A percentile compares a stretch with the other conserved stretches of the same genome.
phyloP scores from a whole-genome alignment of 371 early-diverging fungal species.

The Hamiltosporidium magnivora region DNA sequence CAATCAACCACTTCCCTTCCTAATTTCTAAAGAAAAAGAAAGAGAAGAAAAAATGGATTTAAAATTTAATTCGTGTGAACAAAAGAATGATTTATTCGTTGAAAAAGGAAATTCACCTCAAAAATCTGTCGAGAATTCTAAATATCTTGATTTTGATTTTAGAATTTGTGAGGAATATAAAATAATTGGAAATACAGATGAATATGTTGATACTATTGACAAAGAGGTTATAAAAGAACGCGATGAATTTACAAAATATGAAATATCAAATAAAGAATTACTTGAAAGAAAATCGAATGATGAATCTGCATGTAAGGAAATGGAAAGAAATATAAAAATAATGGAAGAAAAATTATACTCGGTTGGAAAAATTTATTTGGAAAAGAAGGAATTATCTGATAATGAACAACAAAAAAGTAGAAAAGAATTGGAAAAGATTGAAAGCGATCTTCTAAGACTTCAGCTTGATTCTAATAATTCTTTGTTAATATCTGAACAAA shows the following conservation, averaged over 20 bases:
- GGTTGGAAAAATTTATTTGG: slow-evolving; percentile 47
- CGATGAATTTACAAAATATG: slow-evolving; percentile 4
- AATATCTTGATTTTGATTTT: not conserved
- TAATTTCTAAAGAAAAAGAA: slow-evolving; percentile 18
- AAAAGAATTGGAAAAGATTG: slow-evolving; percentile 51
- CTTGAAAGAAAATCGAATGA: slow-evolving; percentile 12
- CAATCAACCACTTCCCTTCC: slow-evolving; percentile 12
- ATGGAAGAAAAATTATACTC: slow-evolving; percentile 24
- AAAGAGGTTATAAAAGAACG: slow-evolving; percentile 15
- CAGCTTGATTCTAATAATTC: slow-evolving; percentile 43
- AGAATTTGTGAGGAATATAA: too few species aligned
- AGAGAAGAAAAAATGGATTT: too few species aligned
- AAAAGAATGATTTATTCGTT: too few species aligned
- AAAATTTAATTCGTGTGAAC: too few species aligned
- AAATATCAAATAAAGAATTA: slow-evolving; percentile 22
- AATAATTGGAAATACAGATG: not conserved
- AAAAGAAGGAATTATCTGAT: slow-evolving; percentile 55
- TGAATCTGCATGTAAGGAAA: slow-evolving; percentile 3
- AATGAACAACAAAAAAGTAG: slow-evolving; percentile 38
- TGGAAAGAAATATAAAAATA: slow-evolving; percentile 12
- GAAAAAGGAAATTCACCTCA: slow-evolving; percentile 4
- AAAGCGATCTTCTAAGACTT: slow-evolving; percentile 52
- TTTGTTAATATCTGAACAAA: slow-evolving; percentile 49
- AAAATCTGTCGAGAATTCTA: slow-evolving; percentile 18
- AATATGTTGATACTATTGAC: slow-evolving; percentile 9